Percentiles rank a stretch among this genome's conserved stretches.
Conservation (phyloP, 2,329 filamentous ascomycete species). For the Aspergillus transmontanensis region DNA sequence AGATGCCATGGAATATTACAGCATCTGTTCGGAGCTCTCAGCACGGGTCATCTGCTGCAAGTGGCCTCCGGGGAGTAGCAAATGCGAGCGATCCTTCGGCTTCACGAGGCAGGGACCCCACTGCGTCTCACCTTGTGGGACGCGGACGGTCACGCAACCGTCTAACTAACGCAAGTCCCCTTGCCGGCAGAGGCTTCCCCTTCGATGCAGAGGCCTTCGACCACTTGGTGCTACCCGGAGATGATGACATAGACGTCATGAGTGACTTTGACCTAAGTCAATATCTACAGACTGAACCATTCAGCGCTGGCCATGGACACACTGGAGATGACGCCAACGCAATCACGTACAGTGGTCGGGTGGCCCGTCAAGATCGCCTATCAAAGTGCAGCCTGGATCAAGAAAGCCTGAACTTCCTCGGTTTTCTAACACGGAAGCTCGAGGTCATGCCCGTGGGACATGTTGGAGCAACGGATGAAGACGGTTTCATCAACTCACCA, state of each 20-base stretch:
- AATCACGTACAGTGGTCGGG: constrained; percentile 27
- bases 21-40: constrained; percentile 58
- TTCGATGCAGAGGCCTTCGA: constrained; percentile 29
- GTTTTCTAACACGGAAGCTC: constrained; percentile 57
- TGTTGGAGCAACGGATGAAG: background rate
- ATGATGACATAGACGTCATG: constrained; percentile 27
- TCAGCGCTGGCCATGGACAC: constrained; percentile 23
- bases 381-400: constrained; percentile 56
- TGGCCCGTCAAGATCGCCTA: constrained; percentile 42
- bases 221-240: constrained; percentile 25
- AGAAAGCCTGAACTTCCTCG: constrained; percentile 65
- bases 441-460: constrained; percentile 26
- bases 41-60: constrained; percentile 40
- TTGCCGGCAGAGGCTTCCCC: constrained; percentile 54
- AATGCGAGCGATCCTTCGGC: constrained; percentile 35
- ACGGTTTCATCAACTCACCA: background rate
- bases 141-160: constrained; percentile 50
- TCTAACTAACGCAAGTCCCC: constrained; percentile 62
- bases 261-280: constrained; percentile 33
- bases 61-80: constrained; percentile 34
- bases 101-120: constrained; percentile 19
- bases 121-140: constrained; percentile 22
- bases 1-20: constrained; percentile 71
- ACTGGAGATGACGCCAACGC: constrained; percentile 33
- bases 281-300: constrained; percentile 38